Percentiles rank a stretch among this genome's conserved stretches.
phyloP scores from a whole-genome alignment of 331 rosid species.

The Quercus lobata region DNA sequence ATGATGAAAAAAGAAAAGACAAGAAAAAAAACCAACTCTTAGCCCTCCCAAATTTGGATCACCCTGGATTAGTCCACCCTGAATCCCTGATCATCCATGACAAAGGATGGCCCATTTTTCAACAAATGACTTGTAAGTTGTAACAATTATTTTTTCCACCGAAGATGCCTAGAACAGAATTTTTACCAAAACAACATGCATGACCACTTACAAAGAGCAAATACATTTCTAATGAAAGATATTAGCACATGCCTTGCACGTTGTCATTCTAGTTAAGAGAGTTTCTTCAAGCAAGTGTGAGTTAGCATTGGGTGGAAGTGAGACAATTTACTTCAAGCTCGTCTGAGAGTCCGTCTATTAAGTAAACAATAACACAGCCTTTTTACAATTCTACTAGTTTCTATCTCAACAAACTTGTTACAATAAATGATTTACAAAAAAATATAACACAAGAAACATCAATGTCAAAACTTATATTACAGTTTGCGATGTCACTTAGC shows the following conservation, averaged over 20 bases:
- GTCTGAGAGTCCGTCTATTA: too few species aligned
- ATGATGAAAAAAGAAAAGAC: neutral
- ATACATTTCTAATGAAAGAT: too few species aligned
- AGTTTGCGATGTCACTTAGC: constrained; percentile 31
- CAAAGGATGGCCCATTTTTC: neutral
- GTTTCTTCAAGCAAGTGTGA: too few species aligned
- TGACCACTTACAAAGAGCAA: neutral
- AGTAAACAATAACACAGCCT: too few species aligned
- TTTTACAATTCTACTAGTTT: too few species aligned
- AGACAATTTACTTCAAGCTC: too few species aligned
- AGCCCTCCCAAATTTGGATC: too few species aligned
- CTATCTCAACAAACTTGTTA: neutral
- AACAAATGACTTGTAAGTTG: neutral
- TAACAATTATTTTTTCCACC: neutral
- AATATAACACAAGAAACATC: constrained; percentile 34
- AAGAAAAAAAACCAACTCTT: neutral
- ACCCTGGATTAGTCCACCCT: too few species aligned
- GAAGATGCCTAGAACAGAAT: neutral
- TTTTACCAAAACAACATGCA: neutral
- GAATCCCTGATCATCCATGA: too few species aligned
- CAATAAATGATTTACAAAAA: constrained; percentile 21
- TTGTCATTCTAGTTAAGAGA: too few species aligned
- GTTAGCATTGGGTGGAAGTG: too few species aligned
- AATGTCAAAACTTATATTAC: constrained; percentile 39
- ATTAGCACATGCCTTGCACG: too few species aligned